Base-by-base conservation (phyloP, 2,329 filamentous ascomycete species). In the Aspergillus uvarum region DNA sequence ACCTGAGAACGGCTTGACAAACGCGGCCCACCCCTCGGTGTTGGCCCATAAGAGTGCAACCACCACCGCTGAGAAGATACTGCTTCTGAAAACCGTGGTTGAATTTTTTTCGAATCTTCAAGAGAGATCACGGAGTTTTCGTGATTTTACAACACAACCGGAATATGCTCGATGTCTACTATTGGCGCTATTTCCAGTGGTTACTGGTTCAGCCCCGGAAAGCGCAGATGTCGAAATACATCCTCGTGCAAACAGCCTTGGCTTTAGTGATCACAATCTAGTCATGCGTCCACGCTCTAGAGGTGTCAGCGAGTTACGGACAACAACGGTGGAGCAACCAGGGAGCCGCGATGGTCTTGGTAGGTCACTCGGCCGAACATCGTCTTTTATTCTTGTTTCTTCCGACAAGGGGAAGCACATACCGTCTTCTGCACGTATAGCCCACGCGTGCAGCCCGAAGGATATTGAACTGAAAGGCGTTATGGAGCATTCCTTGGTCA, bases 321-420 rank as follows among this genome's bases (percentile, higher is more conserved):
- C 91, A 3, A 85, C 87, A 19, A 88, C 85, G 5, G 82, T 85
- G 75, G 51, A 83, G 76, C 56, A 77, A 75, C 58, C 82, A 38
- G 79, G 80, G 14, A 81, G 79, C 19, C 77, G 67, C 11, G 69
- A 73, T 26, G 70, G 77, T 44, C 74, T 82, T 61, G 86, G 88
- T 0, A 85, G 87, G 6, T 85, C 87, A 21, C 81, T 96, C 26
- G 87, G 89, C 35, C 87, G 93, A 67, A 89, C 91, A 1, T 97
- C 94, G 0, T 97, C 94, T 0, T 99, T 98, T 72, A 88, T 98
- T 31, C 83, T 99, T 1, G 82, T 99, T 22, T 92, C 90, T 5
- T 85, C 90, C 2, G 86, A 90, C 58, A 85, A 85, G 59, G 80
- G 83, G 0, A 82, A 83, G 10, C 77, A 85, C 54, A 77, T 79